Evolutionary conservation across 2,329 filamentous ascomycete species (phyloP).

Genomic region (Diplodia seriata): DNA sequence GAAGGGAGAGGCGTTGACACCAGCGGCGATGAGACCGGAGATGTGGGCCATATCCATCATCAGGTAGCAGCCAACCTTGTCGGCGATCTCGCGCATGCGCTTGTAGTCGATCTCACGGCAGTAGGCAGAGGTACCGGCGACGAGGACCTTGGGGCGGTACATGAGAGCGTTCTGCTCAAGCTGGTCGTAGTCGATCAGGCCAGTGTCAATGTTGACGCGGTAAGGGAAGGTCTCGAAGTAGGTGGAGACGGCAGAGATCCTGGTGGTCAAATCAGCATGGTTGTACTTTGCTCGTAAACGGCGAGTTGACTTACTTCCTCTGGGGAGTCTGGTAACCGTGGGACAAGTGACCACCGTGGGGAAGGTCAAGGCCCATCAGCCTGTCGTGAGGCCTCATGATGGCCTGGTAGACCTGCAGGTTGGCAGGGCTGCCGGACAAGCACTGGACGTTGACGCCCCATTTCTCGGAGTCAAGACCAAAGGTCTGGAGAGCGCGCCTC

Average conservation of each 20-base stretch:
- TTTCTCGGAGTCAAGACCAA: conserved; percentile 79
- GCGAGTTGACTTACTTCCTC: conserved; percentile 71
- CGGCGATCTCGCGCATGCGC: conserved; percentile 86
- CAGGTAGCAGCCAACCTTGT: conserved; percentile 91
- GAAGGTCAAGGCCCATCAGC: conserved; percentile 94
- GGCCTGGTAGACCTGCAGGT: conserved; percentile 97
- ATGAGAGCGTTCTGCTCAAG: conserved; percentile 85
- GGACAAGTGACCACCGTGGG: conserved; percentile 91
- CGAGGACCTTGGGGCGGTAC: conserved; percentile 94
- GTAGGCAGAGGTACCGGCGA: conserved; percentile 95
- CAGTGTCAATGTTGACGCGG: conserved; percentile 86
- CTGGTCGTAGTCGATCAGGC: conserved; percentile 92
- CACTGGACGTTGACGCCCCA: conserved; percentile 96
- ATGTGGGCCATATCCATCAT: conserved; percentile 98
- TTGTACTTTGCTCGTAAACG: neutral
- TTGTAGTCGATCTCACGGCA: conserved; percentile 95
- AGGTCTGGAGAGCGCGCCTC: conserved; percentile 85
- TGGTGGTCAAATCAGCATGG: conserved; percentile 33
- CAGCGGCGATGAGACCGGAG: conserved; percentile 89
- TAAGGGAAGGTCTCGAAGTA: conserved; percentile 99
- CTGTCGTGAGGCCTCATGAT: conserved; percentile 95
- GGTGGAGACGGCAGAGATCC: conserved; percentile 96
- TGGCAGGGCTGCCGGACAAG: conserved; percentile 90
- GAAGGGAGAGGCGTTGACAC: conserved; percentile 90
- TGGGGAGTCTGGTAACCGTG: conserved; percentile 97